Conservation (phyloP, 345 rosid species). For the Lumnitzera racemosa region DNA sequence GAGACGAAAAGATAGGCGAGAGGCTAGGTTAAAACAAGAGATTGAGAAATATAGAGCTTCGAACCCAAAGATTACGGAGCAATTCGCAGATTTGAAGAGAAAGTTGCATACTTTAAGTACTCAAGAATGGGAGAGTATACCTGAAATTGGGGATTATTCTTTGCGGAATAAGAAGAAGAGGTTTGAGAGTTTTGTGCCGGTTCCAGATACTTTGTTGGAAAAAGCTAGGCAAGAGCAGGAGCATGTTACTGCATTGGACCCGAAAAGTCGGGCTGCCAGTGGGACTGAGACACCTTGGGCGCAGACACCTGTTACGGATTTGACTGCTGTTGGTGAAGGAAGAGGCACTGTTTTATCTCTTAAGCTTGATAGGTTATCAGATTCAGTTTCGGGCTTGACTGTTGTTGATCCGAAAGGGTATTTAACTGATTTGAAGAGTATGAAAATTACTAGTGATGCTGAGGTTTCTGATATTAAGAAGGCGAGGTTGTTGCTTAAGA, state of each 20-base stretch:
- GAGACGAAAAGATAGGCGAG: conserved; percentile 76
- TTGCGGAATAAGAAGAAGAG: conserved; percentile 78
- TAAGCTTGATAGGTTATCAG: conserved; percentile 83
- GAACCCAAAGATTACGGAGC: conserved; percentile 88
- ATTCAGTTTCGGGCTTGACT: conserved; percentile 77
- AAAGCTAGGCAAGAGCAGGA: conserved; percentile 80
- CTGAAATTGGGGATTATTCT: conserved; percentile 91
- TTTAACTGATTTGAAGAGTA: conserved; percentile 84
- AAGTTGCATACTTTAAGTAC: conserved; percentile 62
- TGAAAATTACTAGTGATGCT: conserved; percentile 93
- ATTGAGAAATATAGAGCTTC: conserved; percentile 88
- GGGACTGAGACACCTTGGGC: conserved; percentile 87
- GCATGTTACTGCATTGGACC: conserved; percentile 92
- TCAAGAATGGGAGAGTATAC: conserved; percentile 82
- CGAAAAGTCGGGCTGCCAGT: conserved; percentile 68
- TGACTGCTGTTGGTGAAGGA: conserved; percentile 92
- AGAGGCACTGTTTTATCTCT: conserved; percentile 88
- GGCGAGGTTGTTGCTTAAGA: conserved; percentile 82
- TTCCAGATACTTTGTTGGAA: conserved; percentile 82
- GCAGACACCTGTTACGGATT: conserved; percentile 79
- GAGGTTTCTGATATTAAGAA: conserved; percentile 89
- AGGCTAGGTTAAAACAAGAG: conserved; percentile 77
- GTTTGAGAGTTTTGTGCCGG: conserved; percentile 89
- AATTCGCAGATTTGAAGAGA: conserved; percentile 89
- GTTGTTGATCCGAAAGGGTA: conserved; percentile 94